Evolutionary conservation across 2,329 filamentous ascomycete genomes (phyloP), one percentile per base, ranked within the genome.

Genomic region (Cladosporium colombiae): DNA sequence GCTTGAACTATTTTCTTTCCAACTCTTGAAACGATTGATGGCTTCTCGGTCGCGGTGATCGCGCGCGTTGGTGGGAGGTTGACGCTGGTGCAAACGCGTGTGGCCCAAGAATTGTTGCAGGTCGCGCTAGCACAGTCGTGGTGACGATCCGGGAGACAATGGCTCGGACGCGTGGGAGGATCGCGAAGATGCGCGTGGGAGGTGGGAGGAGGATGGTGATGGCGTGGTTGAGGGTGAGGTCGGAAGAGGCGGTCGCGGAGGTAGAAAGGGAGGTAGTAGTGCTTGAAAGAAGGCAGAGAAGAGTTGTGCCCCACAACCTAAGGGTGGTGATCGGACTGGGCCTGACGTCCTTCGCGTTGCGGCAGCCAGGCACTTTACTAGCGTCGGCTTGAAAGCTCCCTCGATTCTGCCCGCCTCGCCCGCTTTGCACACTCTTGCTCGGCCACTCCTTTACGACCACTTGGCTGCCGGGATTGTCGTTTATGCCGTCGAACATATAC

Each of bases 61-160:
- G 18, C n/a, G 61, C 49, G 61, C 50, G 61, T 55, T 35, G 61
- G 60, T 16, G 50, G 61, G 21, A 10, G 35, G 49, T 55, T 10
- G 27, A 55, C 21, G 61, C 21, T 46, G 35, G 25, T 31, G 49
- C 50, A 56, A 63, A 63, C 67, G 67, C 71, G 67, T 31, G 64
- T 56, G 56, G 33, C 27, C 37, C 25, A 53, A 35, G 59, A 64
- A 62, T 65, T 58, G 64, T 62, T 31, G 66, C 61, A 68, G 92
- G 80, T 96, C 97, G 74, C 93, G 88, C 82, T 97, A 97, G 80
- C 97, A 70, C 95, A 85, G 72, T 97, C 93, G 93, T 97, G 74
- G 60, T 62, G 37, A 64, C 44, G 49, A 66, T 68, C 65, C 67
- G 63, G 65, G 68, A 70, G 70, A 46, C 73, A 72, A 66, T 64